Evolutionary conservation across 257 asterid species (phyloP), one percentile per base, ranked within the genome.

Genomic region (Solanum sejunctum): DNA sequence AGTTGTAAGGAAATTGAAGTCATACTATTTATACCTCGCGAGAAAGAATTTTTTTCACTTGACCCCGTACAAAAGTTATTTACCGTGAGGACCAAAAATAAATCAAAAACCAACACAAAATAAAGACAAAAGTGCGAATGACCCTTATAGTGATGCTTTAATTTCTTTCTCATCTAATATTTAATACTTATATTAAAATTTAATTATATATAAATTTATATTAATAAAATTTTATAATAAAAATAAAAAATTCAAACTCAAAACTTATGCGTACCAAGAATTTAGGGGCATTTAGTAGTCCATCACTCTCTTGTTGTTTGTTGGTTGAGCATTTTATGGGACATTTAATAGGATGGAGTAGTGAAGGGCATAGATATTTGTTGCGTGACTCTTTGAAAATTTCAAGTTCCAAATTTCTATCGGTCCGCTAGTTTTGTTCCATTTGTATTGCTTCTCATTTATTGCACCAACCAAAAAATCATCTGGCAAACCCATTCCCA

Each of bases 331-430:
- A 47, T 21, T 23, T 73, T 73, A 47, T 23, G 41, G 61, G 6
- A 51, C 63, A 77, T 51, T 77, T 51, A 73, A 28, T 77, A 23
- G 8, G 10, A 51, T 39, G 17, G 82, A 77, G 51, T 77, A 77
- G 82, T 26, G 47, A 51, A 77, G 64, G 82, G 64, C 63, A 77
- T 26, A 77, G 64, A 77, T 77, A 77, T 52, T 77, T 51, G 82
- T 77, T 77, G 64, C 82, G 82, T 77, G 82, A 77, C 82, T 52
- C 21, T 52, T 52, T 77, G 47, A 52, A 23, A 77, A 77, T 77
- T 51, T 51, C 82, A 9, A 77, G 61, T 52, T 47, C 63, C 64
- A 77, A 51, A 51, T 77, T 6, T 52, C 82, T 47, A 15, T 9
- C 82, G 23, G 26, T 77, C 51, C 64, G 17, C 64, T 77, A 51